phyloP scores from a whole-genome alignment of 345 rosid species.

The Eucalyptus urophylla region DNA sequence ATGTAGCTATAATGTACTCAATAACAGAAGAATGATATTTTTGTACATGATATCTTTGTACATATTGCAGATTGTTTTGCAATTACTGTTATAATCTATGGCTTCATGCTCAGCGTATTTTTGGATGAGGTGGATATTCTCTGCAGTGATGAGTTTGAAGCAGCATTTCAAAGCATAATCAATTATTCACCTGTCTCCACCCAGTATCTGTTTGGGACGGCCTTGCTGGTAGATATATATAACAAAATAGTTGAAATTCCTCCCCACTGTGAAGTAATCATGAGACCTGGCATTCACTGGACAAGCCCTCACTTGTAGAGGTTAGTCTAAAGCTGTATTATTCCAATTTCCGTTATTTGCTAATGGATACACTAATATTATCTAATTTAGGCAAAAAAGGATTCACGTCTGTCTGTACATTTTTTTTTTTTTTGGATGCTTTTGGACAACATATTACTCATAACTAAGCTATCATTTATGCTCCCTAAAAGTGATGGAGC shows the following conservation, averaged over 20 bases:
- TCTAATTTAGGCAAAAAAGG: background rate
- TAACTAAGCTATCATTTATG: background rate
- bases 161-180: constrained; percentile 58
- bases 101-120: constrained; percentile 40
- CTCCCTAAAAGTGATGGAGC: background rate
- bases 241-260: constrained; percentile 75
- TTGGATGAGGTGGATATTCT: constrained; percentile 92
- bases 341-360: background rate
- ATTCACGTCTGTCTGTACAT: background rate
- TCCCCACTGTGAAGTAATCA: constrained; percentile 72
- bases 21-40: background rate
- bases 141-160: constrained; percentile 71
- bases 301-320: constrained; percentile 82
- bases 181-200: too few species aligned
- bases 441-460: background rate
- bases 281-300: constrained; percentile 92
- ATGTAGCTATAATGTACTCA: background rate
- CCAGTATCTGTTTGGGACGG: constrained; percentile 70
- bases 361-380: background rate
- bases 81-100: background rate
- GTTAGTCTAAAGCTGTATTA: constrained; percentile 17
- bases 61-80: background rate
- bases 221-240: constrained; percentile 72
- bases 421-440: background rate
- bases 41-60: background rate